Percentiles rank a stretch among this genome's conserved stretches.
Evolutionary conservation across 352 stramenopile genomes (phyloP).

Genomic region (Pythium folliculosum): DNA sequence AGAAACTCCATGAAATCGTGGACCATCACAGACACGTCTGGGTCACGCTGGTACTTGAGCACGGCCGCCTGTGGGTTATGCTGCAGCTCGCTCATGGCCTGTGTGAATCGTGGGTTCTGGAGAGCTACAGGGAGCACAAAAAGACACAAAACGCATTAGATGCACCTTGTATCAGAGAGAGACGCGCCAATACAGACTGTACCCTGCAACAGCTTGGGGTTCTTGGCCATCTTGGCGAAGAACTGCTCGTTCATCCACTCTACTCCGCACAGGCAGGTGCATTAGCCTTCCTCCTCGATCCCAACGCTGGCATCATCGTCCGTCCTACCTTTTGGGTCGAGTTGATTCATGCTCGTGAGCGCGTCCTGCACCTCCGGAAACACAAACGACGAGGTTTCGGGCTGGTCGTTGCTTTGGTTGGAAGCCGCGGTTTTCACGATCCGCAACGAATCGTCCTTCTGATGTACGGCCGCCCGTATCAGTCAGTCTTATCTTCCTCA

Average conservation of each 20-base stretch:
- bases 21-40: conserved; percentile 59
- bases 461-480: neutral
- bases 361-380: conserved; percentile 79
- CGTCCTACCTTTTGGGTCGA: conserved; percentile 59
- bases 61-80: conserved; percentile 54
- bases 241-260: conserved; percentile 80
- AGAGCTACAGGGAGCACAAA: conserved; percentile 35
- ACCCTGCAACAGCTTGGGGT: conserved; percentile 62
- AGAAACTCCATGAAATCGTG: conserved; percentile 75
- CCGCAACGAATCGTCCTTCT: conserved; percentile 45
- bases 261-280: conserved; percentile 10
- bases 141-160: too few relatives aligned
- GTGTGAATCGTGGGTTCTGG: conserved; percentile 65
- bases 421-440: conserved; percentile 34
- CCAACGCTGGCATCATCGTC: too few relatives aligned
- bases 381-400: conserved; percentile 39
- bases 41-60: conserved; percentile 69
- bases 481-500: neutral
- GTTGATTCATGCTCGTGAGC: conserved; percentile 56
- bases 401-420: conserved; percentile 19
- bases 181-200: neutral
- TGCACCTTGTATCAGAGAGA: neutral
- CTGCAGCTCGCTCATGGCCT: conserved; percentile 74
- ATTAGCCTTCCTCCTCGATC: neutral
- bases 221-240: conserved; percentile 63